Evolutionary conservation across 345 rosid species (phyloP).

Genomic region (Schrenkiella parvula): DNA sequence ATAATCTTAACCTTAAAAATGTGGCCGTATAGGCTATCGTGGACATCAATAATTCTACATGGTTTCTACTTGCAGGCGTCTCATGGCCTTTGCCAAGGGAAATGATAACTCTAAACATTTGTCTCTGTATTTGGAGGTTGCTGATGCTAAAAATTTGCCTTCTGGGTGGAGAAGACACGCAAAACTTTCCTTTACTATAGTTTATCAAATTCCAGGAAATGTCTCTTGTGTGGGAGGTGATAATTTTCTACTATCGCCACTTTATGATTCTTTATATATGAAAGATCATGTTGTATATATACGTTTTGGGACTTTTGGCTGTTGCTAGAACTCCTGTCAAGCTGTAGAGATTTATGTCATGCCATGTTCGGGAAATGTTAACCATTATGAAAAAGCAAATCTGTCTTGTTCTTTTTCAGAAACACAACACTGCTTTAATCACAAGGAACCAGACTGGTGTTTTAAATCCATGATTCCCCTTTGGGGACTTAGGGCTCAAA

Average conservation of each 20-base stretch:
- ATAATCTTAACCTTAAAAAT: too few species aligned
- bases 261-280: too few species aligned
- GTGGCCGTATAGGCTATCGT: too few species aligned
- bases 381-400: background rate
- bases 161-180: constrained; percentile 76
- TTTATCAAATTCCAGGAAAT: constrained; percentile 45
- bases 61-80: constrained; percentile 53
- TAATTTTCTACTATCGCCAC: background rate
- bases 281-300: too few species aligned
- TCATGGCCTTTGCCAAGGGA: constrained; percentile 67
- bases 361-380: background rate
- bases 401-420: background rate
- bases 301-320: background rate
- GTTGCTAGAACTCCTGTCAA: background rate
- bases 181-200: constrained; percentile 51
- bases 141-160: constrained; percentile 36
- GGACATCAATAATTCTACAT: background rate
- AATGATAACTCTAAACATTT: constrained; percentile 9
- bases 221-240: constrained; percentile 18
- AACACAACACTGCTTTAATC: background rate
- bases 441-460: background rate
- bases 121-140: background rate
- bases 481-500: background rate
- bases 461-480: background rate
- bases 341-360: background rate